Evolutionary conservation across 441 rosid genomes (phyloP).

Genomic region (Theobroma grandiflorum): DNA sequence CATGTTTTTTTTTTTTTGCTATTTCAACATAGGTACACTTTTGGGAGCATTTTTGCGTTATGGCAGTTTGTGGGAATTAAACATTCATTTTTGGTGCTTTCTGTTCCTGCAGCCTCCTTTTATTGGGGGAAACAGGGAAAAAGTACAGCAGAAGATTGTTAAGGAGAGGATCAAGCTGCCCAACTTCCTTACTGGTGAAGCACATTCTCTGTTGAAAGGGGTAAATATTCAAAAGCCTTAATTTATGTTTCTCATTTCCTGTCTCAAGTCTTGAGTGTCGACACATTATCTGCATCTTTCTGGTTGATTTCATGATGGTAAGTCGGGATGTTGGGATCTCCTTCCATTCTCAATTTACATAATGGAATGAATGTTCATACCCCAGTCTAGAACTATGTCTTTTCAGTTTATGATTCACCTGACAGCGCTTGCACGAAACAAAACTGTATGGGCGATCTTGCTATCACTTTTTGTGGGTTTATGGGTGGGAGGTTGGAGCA

Average conservation of each 20-base stretch:
- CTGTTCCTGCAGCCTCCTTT: slow-evolving; percentile 63
- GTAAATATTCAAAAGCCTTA: slow-evolving; percentile 38
- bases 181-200: slow-evolving; percentile 58
- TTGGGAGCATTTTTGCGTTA: background rate
- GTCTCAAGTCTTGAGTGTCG: background rate
- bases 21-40: background rate
- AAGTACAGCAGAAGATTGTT: slow-evolving; percentile 64
- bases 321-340: background rate
- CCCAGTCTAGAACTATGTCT: background rate
- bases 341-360: background rate
- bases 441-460: background rate
- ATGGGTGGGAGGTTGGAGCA: background rate
- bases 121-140: slow-evolving; percentile 55
- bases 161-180: slow-evolving; percentile 77
- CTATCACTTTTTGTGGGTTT: background rate
- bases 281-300: background rate
- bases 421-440: background rate
- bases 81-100: slow-evolving; percentile 8
- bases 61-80: slow-evolving; percentile 3
- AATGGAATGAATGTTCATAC: background rate
- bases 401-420: background rate
- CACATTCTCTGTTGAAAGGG: slow-evolving; percentile 69
- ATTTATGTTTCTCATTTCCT: slow-evolving; percentile 1
- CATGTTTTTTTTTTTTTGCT: background rate
- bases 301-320: background rate